Evolutionary conservation across 139 green algal species (phyloP).

Genomic region (Chlorella ohadii): DNA sequence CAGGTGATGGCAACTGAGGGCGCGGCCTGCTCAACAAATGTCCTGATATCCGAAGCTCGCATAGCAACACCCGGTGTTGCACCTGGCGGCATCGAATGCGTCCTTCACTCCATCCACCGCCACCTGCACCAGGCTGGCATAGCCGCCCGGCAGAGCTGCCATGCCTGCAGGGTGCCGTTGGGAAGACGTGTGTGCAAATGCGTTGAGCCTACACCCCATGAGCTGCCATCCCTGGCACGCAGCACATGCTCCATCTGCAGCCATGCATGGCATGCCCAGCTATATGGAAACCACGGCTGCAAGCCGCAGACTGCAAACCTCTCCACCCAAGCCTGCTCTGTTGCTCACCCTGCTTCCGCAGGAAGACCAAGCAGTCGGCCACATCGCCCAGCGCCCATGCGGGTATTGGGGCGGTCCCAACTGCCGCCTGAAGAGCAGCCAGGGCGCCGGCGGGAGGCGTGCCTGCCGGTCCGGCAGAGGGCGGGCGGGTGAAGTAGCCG

Average conservation of each 20-base stretch:
- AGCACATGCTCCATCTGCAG: too few relatives aligned
- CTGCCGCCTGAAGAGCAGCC: background rate
- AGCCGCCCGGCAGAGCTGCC: background rate
- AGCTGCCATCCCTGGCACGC: background rate
- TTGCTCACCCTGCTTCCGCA: background rate
- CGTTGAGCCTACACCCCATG: too few relatives aligned
- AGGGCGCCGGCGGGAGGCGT: background rate
- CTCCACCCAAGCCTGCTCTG: background rate
- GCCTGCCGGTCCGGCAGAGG: too few relatives aligned
- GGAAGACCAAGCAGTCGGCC: background rate
- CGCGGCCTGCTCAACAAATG: too few relatives aligned
- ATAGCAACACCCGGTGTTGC: too few relatives aligned
- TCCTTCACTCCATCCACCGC: constrained; percentile 28
- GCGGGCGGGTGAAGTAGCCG: background rate
- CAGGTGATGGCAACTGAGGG: too few relatives aligned
- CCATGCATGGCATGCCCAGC: too few relatives aligned
- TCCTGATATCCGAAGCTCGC: too few relatives aligned
- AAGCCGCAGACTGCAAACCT: background rate
- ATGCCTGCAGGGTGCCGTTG: background rate
- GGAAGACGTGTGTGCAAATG: too few relatives aligned
- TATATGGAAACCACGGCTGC: too few relatives aligned
- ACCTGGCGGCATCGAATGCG: constrained; percentile 27
- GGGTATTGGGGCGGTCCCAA: background rate
- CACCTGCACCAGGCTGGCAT: background rate
- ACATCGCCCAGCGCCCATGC: constrained; percentile 19